phyloP scores from a whole-genome alignment of 2,329 filamentous ascomycete species.

The Penicillium sp. region DNA sequence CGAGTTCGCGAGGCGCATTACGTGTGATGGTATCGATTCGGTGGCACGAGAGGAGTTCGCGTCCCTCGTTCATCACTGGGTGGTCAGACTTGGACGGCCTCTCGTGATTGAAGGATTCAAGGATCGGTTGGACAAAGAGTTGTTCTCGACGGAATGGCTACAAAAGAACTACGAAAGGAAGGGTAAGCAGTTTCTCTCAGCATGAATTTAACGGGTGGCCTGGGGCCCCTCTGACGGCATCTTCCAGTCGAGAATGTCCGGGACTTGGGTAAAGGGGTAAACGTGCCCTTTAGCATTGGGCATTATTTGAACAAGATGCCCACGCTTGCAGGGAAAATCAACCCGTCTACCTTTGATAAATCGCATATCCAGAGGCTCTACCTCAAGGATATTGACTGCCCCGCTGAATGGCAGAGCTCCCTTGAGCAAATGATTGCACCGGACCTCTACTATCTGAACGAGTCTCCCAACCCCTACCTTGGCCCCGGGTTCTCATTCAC shows the following conservation, averaged over 20 bases:
- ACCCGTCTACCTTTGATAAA: slow-evolving; percentile 68
- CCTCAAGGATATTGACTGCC: slow-evolving; percentile 95
- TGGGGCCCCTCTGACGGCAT: slow-evolving; percentile 4
- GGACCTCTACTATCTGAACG: slow-evolving; percentile 84
- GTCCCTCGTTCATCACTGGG: slow-evolving; percentile 75
- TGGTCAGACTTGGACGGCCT: slow-evolving; percentile 79
- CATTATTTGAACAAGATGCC: slow-evolving; percentile 89
- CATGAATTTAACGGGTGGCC: background rate
- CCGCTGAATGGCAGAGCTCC: slow-evolving; percentile 76
- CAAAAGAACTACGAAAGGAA: slow-evolving; percentile 73
- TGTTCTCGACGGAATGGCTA: slow-evolving; percentile 79
- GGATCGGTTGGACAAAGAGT: slow-evolving; percentile 64
- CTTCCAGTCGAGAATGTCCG: slow-evolving; percentile 72
- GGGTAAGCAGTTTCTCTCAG: slow-evolving; percentile 48
- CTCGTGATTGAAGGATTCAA: slow-evolving; percentile 90
- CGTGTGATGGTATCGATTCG: slow-evolving; percentile 69
- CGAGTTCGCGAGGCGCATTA: slow-evolving; percentile 76
- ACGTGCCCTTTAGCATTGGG: slow-evolving; percentile 78
- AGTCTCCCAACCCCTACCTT: slow-evolving; percentile 59
- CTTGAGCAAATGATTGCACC: slow-evolving; percentile 73
- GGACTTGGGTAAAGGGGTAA: slow-evolving; percentile 66
- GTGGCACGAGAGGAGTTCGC: slow-evolving; percentile 78
- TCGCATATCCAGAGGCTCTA: slow-evolving; percentile 81
- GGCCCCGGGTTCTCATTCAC: slow-evolving; percentile 51
- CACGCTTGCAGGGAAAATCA: slow-evolving; percentile 78